Conservation (phyloP, 1,139 yeast genomes). For the Candida sojae region DNA sequence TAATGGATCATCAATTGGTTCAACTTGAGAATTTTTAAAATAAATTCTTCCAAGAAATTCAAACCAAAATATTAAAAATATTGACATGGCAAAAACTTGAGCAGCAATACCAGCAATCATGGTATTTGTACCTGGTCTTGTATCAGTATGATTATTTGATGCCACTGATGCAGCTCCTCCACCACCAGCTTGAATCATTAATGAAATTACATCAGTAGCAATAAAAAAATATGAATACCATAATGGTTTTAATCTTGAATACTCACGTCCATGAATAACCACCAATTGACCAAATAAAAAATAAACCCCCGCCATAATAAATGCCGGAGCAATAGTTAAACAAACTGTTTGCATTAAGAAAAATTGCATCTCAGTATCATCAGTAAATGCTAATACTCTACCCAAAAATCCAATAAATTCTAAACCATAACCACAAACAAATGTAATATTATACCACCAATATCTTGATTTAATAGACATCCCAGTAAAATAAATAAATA, state of each 20-base stretch:
- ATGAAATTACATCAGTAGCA: conserved; percentile 64
- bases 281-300: conserved; percentile 73
- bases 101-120: conserved; percentile 83
- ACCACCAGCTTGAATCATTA: conserved; percentile 79
- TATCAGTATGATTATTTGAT: conserved; percentile 32
- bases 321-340: conserved; percentile 83
- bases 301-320: conserved; percentile 87
- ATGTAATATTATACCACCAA: conserved; percentile 73
- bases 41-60: conserved; percentile 52
- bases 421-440: conserved; percentile 58
- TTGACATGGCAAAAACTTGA: conserved; percentile 73
- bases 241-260: conserved; percentile 70
- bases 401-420: conserved; percentile 77
- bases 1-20: conserved; percentile 20
- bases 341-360: conserved; percentile 69
- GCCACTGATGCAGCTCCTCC: conserved; percentile 75
- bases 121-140: conserved; percentile 63
- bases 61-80: conserved; percentile 60
- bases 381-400: conserved; percentile 46
- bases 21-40: conserved; percentile 27
- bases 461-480: conserved; percentile 49
- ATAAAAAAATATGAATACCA: conserved; percentile 72
- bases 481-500: conserved; percentile 20
- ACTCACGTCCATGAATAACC: conserved; percentile 65
- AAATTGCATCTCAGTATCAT: conserved; percentile 39